Conservation (phyloP, 352 stramenopile genomes). For the Ophiocytium majus region DNA sequence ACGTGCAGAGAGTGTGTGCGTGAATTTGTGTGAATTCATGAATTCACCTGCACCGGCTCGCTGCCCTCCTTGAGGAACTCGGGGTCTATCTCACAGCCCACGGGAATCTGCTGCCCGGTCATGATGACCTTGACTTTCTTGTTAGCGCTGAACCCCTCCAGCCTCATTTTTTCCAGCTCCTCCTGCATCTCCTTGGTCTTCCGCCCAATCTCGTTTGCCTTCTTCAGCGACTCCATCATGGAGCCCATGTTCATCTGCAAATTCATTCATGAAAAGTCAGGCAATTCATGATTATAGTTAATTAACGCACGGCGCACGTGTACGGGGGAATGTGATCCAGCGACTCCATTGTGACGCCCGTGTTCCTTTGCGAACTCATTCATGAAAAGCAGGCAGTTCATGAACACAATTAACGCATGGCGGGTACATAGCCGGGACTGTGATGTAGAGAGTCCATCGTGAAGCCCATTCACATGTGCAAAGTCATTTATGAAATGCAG, state of each 20-base stretch:
- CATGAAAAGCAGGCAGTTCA: neutral
- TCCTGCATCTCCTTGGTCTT: constrained; percentile 56
- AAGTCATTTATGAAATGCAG: too few relatives aligned
- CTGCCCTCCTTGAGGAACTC: constrained; percentile 34
- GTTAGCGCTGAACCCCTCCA: constrained; percentile 36
- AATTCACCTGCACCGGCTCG: constrained; percentile 44
- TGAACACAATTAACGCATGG: neutral
- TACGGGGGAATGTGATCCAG: neutral
- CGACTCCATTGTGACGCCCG: neutral
- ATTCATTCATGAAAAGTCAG: neutral
- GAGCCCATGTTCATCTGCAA: constrained; percentile 51
- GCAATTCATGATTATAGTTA: constrained; percentile 1
- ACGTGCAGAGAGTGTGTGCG: too few relatives aligned
- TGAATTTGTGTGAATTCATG: too few relatives aligned
- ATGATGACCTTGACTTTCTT: constrained; percentile 55
- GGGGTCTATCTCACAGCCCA: constrained; percentile 42
- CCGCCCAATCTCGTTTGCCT: constrained; percentile 53
- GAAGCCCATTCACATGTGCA: too few relatives aligned
- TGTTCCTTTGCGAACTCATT: neutral
- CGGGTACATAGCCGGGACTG: too few relatives aligned
- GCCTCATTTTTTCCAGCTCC: constrained; percentile 40
- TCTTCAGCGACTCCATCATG: constrained; percentile 57
- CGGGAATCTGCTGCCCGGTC: constrained; percentile 51
- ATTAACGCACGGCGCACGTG: neutral
- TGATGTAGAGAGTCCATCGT: too few relatives aligned